phyloP scores from a whole-genome alignment of 768 basidiomycete genomes.

The Dioszegia aurantiaca region DNA sequence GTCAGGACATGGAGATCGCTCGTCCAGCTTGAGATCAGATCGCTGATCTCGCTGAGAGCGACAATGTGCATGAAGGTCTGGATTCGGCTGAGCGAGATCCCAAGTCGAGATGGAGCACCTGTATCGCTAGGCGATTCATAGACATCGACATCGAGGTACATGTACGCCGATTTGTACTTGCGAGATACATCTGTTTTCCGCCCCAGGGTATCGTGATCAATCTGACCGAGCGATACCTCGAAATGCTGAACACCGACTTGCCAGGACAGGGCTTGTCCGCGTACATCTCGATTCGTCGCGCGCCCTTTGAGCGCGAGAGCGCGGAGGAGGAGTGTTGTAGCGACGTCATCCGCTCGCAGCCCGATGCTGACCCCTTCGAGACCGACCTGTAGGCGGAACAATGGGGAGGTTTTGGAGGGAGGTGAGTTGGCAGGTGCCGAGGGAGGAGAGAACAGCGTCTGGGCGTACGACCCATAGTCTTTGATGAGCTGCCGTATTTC shows the following conservation, averaged over 20 bases:
- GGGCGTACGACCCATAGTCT: constrained; percentile 8
- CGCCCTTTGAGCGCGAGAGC: constrained; percentile 33
- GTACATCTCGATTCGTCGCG: constrained; percentile 48
- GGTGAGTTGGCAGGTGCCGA: constrained; percentile 2
- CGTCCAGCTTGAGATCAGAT: constrained; percentile 58
- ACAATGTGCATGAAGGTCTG: constrained; percentile 94
- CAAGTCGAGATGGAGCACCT: constrained; percentile 39
- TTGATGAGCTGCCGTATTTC: constrained; percentile 10
- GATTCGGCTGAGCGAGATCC: constrained; percentile 66
- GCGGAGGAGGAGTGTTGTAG: constrained; percentile 40
- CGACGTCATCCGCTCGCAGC: constrained; percentile 43
- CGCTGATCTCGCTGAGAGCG: constrained; percentile 83
- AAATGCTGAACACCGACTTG: constrained; percentile 69
- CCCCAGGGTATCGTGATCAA: constrained; percentile 49
- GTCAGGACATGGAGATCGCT: constrained; percentile 70
- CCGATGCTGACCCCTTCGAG: constrained; percentile 37
- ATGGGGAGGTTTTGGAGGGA: not conserved
- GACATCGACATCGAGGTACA: constrained; percentile 69
- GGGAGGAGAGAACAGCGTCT: not conserved
- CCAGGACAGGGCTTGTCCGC: constrained; percentile 59
- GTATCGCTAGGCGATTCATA: constrained; percentile 30
- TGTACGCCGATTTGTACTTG: constrained; percentile 70
- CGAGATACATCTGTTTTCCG: constrained; percentile 35
- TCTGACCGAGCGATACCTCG: constrained; percentile 75
- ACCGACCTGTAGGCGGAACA: constrained; percentile 26